Evolutionary conservation across 73 alveolate genomes (phyloP).

Genomic region (Paraurostyla sp.): DNA sequence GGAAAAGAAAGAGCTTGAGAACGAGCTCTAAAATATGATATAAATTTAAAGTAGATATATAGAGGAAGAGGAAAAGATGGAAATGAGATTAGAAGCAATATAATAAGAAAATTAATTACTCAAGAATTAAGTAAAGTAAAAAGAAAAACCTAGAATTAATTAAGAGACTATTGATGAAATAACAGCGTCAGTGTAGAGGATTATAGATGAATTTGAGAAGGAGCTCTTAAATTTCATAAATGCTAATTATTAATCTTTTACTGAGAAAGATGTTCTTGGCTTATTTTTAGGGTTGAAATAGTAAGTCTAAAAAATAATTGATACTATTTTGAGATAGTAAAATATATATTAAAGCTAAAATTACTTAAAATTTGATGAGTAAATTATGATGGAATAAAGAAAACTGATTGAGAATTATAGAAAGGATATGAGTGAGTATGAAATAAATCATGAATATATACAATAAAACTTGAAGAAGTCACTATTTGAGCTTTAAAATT

Average conservation of each 20-base stretch:
- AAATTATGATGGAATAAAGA: background rate
- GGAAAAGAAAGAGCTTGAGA: conserved; percentile 28
- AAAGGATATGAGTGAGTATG: background rate
- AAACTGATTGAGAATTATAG: background rate
- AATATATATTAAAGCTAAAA: too few relatives aligned
- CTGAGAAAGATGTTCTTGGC: conserved; percentile 21
- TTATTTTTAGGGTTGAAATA: background rate
- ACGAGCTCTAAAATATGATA: conserved; percentile 2
- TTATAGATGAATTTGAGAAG: background rate
- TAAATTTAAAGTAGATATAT: background rate
- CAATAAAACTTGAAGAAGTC: background rate
- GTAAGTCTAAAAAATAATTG: background rate
- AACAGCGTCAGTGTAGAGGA: background rate
- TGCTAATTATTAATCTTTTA: background rate
- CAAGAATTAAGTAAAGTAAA: background rate
- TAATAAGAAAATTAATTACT: background rate
- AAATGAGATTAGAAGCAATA: background rate
- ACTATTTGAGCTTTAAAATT: background rate
- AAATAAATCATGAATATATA: background rate
- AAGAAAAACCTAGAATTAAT: background rate
- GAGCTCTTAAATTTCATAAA: background rate
- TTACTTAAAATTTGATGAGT: too few relatives aligned
- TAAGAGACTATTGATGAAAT: background rate
- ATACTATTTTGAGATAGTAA: background rate
- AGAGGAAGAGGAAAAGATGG: background rate